phyloP scores from a whole-genome alignment of 306 rosid species.

The Acacia confusa region DNA sequence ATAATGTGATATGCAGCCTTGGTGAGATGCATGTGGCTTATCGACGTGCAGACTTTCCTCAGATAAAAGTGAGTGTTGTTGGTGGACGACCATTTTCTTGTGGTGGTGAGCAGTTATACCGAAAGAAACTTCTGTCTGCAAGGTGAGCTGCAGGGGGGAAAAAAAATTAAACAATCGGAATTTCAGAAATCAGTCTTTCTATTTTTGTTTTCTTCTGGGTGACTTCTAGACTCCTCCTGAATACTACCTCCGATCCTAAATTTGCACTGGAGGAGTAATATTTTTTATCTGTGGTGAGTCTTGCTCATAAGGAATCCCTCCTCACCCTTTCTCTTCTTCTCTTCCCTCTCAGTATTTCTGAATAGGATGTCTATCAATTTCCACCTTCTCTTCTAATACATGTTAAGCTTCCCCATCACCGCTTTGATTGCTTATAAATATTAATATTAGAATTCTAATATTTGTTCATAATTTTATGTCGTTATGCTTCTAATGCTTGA shows the following conservation, averaged over 20 bases:
- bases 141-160: constrained; percentile 47
- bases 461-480: neutral
- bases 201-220: neutral
- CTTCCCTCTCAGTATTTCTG: neutral
- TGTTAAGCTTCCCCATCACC: neutral
- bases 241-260: too few species aligned
- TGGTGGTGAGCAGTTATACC: constrained; percentile 67
- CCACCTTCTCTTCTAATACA: constrained; percentile 26
- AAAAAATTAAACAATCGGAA: constrained; percentile 14
- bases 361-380: constrained; percentile 8
- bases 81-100: constrained; percentile 93
- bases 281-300: neutral
- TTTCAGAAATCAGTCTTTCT: constrained; percentile 9
- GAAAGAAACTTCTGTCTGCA: constrained; percentile 65
- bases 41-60: constrained; percentile 67
- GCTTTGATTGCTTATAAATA: constrained; percentile 17
- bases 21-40: constrained; percentile 83
- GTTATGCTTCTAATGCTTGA: neutral
- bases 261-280: too few species aligned
- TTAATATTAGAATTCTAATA: neutral
- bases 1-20: constrained; percentile 60
- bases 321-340: neutral
- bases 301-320: neutral
- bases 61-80: constrained; percentile 67
- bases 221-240: neutral